Evolutionary conservation across 2,329 filamentous ascomycete genomes (phyloP).

Genomic region (Sporothrix brasiliensis): DNA sequence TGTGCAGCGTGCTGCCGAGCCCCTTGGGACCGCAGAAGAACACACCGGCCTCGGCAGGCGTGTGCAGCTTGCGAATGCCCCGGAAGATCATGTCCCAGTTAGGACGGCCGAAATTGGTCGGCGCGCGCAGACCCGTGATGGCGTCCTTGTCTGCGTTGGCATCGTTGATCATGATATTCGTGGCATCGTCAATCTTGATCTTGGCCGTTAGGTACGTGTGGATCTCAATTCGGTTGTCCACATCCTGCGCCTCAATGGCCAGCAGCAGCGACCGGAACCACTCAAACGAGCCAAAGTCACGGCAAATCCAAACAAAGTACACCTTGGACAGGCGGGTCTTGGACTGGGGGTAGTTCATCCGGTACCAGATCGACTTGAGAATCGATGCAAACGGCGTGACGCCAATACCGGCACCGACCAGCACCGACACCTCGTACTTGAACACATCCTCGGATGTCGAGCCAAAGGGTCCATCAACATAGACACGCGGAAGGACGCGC

Average conservation of each 20-base stretch:
- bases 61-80: slow-evolving; percentile 76
- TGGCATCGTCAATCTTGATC: slow-evolving; percentile 82
- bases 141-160: slow-evolving; percentile 81
- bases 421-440: slow-evolving; percentile 78
- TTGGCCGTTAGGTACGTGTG: slow-evolving; percentile 86
- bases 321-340: slow-evolving; percentile 81
- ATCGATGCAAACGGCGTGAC: slow-evolving; percentile 87
- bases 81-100: slow-evolving; percentile 93
- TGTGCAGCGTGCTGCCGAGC: slow-evolving; percentile 73
- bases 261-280: slow-evolving; percentile 85
- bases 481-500: slow-evolving; percentile 75
- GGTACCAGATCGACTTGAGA: slow-evolving; percentile 90
- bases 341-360: slow-evolving; percentile 83
- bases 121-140: slow-evolving; percentile 78
- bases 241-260: slow-evolving; percentile 83
- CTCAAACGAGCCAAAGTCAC: slow-evolving; percentile 85
- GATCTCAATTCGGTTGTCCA: slow-evolving; percentile 83
- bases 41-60: slow-evolving; percentile 71
- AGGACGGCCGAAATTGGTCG: slow-evolving; percentile 82
- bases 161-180: slow-evolving; percentile 92
- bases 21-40: slow-evolving; percentile 88
- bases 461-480: slow-evolving; percentile 83
- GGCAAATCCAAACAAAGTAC: slow-evolving; percentile 92
- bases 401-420: slow-evolving; percentile 82
- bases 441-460: slow-evolving; percentile 87